Conservation (phyloP, 192 early-diverging fungal species). For the Jimgerdemannia lactiflua region DNA sequence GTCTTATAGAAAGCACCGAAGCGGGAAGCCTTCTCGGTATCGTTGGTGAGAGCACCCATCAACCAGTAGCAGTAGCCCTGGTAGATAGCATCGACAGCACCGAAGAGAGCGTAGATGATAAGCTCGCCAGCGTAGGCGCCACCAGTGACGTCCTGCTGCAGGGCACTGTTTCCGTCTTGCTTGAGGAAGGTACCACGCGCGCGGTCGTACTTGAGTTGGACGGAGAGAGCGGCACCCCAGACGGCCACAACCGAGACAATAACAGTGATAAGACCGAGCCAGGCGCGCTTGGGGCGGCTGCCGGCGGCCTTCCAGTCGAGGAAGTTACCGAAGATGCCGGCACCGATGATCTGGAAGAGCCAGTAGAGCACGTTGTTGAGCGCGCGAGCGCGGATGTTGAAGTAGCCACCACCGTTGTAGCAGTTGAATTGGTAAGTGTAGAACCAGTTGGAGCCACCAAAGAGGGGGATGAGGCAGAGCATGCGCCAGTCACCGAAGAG, state of each 20-base stretch:
- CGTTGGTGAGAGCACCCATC: conserved; percentile 82
- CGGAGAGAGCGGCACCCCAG: conserved; percentile 62
- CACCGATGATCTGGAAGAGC: conserved; percentile 71
- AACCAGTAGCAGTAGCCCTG: conserved; percentile 85
- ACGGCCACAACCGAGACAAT: conserved; percentile 49
- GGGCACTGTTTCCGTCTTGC: not conserved
- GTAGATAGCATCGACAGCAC: conserved; percentile 79
- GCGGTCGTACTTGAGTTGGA: conserved; percentile 54
- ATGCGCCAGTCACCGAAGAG: conserved; percentile 66
- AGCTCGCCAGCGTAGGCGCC: conserved; percentile 53
- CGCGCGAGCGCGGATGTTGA: conserved; percentile 64
- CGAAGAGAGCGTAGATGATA: conserved; percentile 73
- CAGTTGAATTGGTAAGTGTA: conserved; percentile 71
- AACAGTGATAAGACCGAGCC: conserved; percentile 50
- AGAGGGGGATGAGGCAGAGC: conserved; percentile 67
- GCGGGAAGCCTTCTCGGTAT: conserved; percentile 66
- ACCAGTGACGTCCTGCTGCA: conserved; percentile 20
- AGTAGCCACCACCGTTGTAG: conserved; percentile 60
- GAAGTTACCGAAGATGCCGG: conserved; percentile 59
- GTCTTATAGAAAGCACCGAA: conserved; percentile 92
- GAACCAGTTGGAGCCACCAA: conserved; percentile 76
- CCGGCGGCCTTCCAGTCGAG: conserved; percentile 56
- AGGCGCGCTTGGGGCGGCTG: conserved; percentile 60
- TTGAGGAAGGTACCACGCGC: conserved; percentile 4
- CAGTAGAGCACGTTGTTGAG: conserved; percentile 79